These are phyloP conservation scores for Viola odorata DNA, from an alignment of 345 rosid species.

Conservation along the genomic window DNA sequence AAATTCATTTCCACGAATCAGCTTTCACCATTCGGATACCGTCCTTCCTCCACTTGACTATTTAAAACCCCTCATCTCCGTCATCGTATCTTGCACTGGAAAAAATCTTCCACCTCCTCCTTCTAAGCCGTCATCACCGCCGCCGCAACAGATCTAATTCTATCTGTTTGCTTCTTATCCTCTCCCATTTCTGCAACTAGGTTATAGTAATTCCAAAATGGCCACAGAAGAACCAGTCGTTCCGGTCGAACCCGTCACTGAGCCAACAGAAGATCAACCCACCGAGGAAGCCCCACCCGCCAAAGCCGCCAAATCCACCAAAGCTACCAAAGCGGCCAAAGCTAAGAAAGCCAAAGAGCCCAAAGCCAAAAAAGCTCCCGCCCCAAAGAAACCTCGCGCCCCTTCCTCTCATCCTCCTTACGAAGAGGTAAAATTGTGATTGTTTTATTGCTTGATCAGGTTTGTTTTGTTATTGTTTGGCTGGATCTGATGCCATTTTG, in stretches of 20 bases:
- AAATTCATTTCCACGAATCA: slow-evolving; percentile 41
- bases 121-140: not conserved
- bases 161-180: not conserved
- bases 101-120: not conserved
- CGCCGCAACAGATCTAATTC: slow-evolving; percentile 16
- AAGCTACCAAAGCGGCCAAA: slow-evolving; percentile 27
- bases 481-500: slow-evolving; percentile 17
- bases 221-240: slow-evolving; percentile 46
- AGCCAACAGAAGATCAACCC: not conserved
- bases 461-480: not conserved
- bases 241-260: slow-evolving; percentile 24
- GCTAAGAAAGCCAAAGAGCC: slow-evolving; percentile 45
- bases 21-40: slow-evolving; percentile 29
- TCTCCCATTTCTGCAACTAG: not conserved
- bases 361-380: slow-evolving; percentile 42
- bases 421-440: slow-evolving; percentile 42
- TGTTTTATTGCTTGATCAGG: not conserved
- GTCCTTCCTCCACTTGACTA: slow-evolving; percentile 37
- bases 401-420: slow-evolving; percentile 59
- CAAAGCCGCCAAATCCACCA: slow-evolving; percentile 16
- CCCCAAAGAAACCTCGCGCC: slow-evolving; percentile 34
- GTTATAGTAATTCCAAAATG: slow-evolving; percentile 19
- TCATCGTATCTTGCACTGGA: not conserved
- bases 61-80: slow-evolving; percentile 40
- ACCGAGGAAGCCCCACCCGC: slow-evolving; percentile 20